Conservation (phyloP, 495 filamentous ascomycete genomes). For the Filosporella fistucella region DNA sequence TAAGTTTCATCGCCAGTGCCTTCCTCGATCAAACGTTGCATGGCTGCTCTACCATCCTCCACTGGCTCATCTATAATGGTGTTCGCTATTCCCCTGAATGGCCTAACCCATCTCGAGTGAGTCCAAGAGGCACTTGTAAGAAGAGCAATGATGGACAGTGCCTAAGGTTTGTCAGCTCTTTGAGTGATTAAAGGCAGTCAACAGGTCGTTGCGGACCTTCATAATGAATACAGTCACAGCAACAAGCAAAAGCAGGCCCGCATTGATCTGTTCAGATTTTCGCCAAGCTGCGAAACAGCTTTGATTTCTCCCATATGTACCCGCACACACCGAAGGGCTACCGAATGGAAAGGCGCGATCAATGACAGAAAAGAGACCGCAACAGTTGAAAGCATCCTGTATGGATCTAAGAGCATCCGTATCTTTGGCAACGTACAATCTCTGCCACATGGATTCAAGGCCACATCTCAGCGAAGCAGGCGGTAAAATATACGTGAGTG, state of each 20-base stretch:
- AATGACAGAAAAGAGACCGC: constrained; percentile 49
- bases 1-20: constrained; percentile 21
- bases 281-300: constrained; percentile 28
- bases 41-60: constrained; percentile 13
- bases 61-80: constrained; percentile 3
- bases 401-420: constrained; percentile 48
- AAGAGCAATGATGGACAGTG: constrained; percentile 14
- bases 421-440: constrained; percentile 43
- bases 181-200: background rate
- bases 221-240: constrained; percentile 24
- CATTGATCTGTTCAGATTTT: constrained; percentile 23
- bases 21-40: constrained; percentile 16
- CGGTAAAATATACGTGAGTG: constrained; percentile 17
- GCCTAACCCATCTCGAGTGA: constrained; percentile 5
- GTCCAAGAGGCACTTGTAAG: constrained; percentile 15
- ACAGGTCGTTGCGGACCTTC: constrained; percentile 21
- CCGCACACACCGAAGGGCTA: constrained; percentile 17
- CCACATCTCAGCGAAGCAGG: constrained; percentile 36
- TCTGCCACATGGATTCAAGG: constrained; percentile 49
- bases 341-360: constrained; percentile 58
- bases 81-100: constrained; percentile 8
- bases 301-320: constrained; percentile 10
- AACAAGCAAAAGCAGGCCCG: constrained; percentile 27
- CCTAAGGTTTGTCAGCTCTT: constrained; percentile 9
- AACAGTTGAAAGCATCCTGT: constrained; percentile 62